These are phyloP conservation scores for Aspergillus carbonarius DNA, from an alignment of 2,329 filamentous ascomycete genomes.

Conservation along the genomic window DNA sequence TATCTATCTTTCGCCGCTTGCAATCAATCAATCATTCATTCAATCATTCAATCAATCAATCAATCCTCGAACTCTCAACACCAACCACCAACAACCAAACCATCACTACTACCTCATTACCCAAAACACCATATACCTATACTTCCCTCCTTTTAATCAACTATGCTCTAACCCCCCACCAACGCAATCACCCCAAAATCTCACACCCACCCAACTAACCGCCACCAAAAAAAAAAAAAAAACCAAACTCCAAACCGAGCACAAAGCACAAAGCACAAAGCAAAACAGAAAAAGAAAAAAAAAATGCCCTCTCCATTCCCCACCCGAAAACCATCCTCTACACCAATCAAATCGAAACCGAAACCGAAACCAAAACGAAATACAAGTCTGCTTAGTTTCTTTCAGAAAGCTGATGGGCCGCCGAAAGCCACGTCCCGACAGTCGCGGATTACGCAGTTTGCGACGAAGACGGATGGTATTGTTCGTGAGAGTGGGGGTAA, in stretches of 20 bases:
- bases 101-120: too few relatives aligned
- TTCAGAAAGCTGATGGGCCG: conserved; percentile 64
- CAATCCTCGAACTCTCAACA: too few relatives aligned
- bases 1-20: not conserved
- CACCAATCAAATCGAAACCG: conserved; percentile 18
- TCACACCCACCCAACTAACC: not conserved
- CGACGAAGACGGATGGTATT: conserved; percentile 29
- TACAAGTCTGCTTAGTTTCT: conserved; percentile 70
- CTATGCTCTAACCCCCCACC: not conserved
- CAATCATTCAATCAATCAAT: too few relatives aligned
- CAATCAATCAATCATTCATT: too few relatives aligned
- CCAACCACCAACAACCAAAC: too few relatives aligned
- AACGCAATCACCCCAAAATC: not conserved
- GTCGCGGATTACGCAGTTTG: conserved; percentile 55
- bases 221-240: not conserved
- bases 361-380: conserved; percentile 45
- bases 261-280: too few relatives aligned
- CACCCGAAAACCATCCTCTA: not conserved
- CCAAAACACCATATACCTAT: too few relatives aligned
- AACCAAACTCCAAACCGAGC: too few relatives aligned
- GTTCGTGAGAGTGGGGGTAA: too few relatives aligned
- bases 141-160: too few relatives aligned
- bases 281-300: too few relatives aligned
- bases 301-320: not conserved
- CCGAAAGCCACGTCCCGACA: conserved; percentile 50